Base-by-base conservation (phyloP, 169 alveolate genomes). In the Babesia ovata region DNA sequence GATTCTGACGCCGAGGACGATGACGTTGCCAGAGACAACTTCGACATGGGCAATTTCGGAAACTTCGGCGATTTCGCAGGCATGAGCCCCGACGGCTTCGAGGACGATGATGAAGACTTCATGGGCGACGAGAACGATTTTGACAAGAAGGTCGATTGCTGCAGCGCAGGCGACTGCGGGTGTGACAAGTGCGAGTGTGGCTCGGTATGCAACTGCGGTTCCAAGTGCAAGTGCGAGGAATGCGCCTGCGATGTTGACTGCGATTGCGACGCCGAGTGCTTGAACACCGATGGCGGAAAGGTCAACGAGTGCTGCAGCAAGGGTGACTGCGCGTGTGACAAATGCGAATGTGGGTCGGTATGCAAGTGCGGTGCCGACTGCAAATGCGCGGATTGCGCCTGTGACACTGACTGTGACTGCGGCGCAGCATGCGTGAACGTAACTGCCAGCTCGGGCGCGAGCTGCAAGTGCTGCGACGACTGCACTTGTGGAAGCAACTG, bases 1-100 rank as follows among this genome's bases (percentile, higher is more conserved):
- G 94, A 89, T 71, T 86, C 94, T 16, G 94, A 89, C 62, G 90
- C 79, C 45, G 94, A 89, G 58, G 93, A 70, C 60, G 84, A 86
- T 57, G 87, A 85, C 39, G 50, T 86, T 60, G 57, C 73, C 39
- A 82, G 67, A 63, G 91, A 86, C 63, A 91, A 85, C 45, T 79
- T 88, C 91, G 91, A 85, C 61, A 89, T 89, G 94, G 70, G 84
- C 29, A 73, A 88, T 42, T 77, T 89, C 79, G 93, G 91, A 12
- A 65, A 71, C 29, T 56, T 79, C 26, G 74, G 52, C 28, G 70
- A 28, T 16, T 59, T 82, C 82, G 75, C 62, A 4, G 91, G 86
- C 19, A 67, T 84, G 84, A 87, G 81, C 29, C 82, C 67, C 45
- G 57, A 73, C 78, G 88, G 73, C 3, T 24, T 57, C 26, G 90